Conservation (phyloP, 768 basidiomycete species). For the Grammothele lineata region DNA sequence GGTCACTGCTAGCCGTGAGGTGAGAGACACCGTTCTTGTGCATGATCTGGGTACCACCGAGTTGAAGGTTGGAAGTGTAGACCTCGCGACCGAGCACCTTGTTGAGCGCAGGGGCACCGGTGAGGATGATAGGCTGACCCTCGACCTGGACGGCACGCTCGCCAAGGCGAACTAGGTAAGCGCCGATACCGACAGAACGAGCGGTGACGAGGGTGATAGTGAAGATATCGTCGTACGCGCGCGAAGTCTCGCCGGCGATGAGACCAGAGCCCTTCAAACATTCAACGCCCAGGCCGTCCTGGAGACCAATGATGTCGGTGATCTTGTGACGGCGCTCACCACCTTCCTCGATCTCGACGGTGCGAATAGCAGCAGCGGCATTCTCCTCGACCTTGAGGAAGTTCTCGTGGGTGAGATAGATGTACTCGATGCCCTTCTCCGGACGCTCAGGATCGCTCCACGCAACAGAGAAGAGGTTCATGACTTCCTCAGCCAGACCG, state of each 20-base stretch:
- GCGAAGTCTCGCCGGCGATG: constrained; percentile 96
- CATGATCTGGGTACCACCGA: constrained; percentile 99
- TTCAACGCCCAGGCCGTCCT: constrained; percentile 96
- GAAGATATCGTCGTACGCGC: constrained; percentile 99
- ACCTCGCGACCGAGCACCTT: constrained; percentile 99
- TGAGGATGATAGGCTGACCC: constrained; percentile 98
- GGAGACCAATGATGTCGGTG: constrained; percentile 94
- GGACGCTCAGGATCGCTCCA: constrained; percentile 82
- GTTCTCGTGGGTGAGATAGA: constrained; percentile 93
- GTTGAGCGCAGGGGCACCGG: constrained; percentile 94
- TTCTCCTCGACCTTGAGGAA: constrained; percentile 87
- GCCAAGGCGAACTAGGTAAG: constrained; percentile 96
- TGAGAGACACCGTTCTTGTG: constrained; percentile 99
- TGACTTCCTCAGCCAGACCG: constrained; percentile 89
- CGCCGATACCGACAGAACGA: constrained; percentile 98
- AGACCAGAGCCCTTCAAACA: constrained; percentile 94
- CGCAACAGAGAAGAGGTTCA: constrained; percentile 83
- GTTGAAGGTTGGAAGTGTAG: constrained; percentile 96
- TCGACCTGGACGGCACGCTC: constrained; percentile 98
- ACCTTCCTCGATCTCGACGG: constrained; percentile 77
- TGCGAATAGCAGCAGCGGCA: constrained; percentile 71
- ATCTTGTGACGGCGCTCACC: constrained; percentile 92
- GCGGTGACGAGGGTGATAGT: constrained; percentile 98
- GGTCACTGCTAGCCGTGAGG: constrained; percentile 88
- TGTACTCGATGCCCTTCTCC: constrained; percentile 93